A percentile compares a stretch with the other conserved stretches of the same genome.
These are phyloP conservation scores for Polychaeton citri DNA, from an alignment of 2,329 filamentous ascomycete genomes.

Conservation along the genomic window DNA sequence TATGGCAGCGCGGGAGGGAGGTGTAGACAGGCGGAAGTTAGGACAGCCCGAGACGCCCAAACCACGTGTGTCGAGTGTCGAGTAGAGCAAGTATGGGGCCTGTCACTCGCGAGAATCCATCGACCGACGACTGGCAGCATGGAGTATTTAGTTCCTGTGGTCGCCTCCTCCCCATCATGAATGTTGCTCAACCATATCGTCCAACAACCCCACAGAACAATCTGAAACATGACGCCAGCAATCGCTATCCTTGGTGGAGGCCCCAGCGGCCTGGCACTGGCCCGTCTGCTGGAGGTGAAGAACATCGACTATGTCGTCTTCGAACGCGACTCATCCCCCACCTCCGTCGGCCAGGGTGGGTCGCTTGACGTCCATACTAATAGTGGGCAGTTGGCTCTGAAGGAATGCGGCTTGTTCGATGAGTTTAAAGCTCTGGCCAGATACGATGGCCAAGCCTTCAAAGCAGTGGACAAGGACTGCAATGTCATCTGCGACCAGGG, in stretches of 20 bases:
- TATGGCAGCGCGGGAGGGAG: too few species aligned
- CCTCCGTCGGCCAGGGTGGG: constrained; percentile 11
- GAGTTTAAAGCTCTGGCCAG: constrained; percentile 16
- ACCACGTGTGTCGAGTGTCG: too few species aligned
- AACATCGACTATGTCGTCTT: constrained; percentile 15
- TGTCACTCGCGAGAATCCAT: too few species aligned
- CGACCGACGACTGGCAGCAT: too few species aligned
- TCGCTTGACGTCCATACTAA: constrained; percentile 19
- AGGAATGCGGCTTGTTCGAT: constrained; percentile 17
- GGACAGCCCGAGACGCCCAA: too few species aligned
- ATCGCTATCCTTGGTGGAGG: constrained; percentile 22
- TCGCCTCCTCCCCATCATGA: too few species aligned
- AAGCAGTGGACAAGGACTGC: constrained; percentile 9
- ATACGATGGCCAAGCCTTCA: constrained; percentile 12
- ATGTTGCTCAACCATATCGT: too few species aligned
- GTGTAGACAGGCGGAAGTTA: too few species aligned
- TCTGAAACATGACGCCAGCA: constrained; percentile 6
- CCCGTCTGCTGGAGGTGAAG: constrained; percentile 12
- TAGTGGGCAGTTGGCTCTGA: constrained; percentile 16
- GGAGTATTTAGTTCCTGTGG: too few species aligned
- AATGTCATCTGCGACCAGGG: constrained; percentile 6
- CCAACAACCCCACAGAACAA: too few species aligned
- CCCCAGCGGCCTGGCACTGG: constrained; percentile 18
- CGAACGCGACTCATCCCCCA: constrained; percentile 13
- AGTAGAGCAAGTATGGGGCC: too few species aligned